phyloP scores from a whole-genome alignment of 164 flowering plant genomes.

The Dillenia suffruticosa region DNA sequence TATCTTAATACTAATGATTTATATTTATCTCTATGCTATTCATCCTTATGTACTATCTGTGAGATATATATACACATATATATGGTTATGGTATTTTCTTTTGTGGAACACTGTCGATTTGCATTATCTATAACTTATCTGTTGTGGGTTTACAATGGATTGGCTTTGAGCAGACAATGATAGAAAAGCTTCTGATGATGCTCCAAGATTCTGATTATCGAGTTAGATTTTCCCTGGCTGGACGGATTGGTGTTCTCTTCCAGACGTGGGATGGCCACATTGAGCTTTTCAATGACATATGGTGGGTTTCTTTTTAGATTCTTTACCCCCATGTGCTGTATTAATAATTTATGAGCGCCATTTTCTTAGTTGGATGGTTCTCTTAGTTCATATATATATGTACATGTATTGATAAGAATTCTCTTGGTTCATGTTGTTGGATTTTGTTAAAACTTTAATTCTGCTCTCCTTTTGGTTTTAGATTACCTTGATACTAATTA shows the following conservation, averaged over 20 bases:
- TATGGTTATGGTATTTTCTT: too few relatives aligned
- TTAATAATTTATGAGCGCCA: too few relatives aligned
- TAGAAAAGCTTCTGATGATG: slow-evolving; percentile 64
- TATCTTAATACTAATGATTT: too few relatives aligned
- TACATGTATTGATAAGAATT: too few relatives aligned
- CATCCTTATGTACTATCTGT: too few relatives aligned
- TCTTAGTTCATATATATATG: too few relatives aligned
- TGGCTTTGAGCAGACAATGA: slow-evolving; percentile 51
- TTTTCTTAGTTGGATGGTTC: too few relatives aligned
- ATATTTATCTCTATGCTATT: too few relatives aligned
- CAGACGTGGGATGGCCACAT: slow-evolving; percentile 96
- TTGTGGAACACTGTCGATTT: too few relatives aligned
- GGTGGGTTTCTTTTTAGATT: slow-evolving; percentile 37
- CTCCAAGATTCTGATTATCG: slow-evolving; percentile 86
- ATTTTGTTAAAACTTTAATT: neutral
- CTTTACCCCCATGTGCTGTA: too few relatives aligned
- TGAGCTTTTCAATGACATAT: slow-evolving; percentile 82
- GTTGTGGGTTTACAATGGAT: neutral
- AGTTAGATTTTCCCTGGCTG: slow-evolving; percentile 71
- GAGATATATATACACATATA: too few relatives aligned
- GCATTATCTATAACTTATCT: neutral
- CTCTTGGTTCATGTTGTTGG: neutral
- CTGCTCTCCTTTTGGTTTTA: neutral
- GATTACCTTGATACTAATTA: too few relatives aligned
- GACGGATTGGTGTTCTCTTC: slow-evolving; percentile 74